phyloP scores from a whole-genome alignment of 306 rosid species.

The Cyamopsis tetragonoloba region DNA sequence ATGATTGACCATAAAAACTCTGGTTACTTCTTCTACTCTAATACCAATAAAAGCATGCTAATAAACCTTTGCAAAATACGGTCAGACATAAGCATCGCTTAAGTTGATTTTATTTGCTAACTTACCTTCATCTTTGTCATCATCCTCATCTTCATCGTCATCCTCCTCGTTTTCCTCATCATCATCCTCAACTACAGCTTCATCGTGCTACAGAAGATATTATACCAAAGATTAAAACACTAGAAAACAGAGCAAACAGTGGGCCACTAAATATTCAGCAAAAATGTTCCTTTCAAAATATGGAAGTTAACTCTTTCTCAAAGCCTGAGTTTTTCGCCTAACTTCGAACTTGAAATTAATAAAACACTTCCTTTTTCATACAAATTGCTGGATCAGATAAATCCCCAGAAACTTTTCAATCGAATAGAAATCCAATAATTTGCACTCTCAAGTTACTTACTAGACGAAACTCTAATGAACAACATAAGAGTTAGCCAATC shows the following conservation, averaged over 20 bases:
- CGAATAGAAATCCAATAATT: not conserved
- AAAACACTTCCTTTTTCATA: not conserved
- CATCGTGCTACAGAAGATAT: conserved; percentile 49
- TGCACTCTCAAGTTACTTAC: not conserved
- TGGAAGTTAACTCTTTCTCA: no score
- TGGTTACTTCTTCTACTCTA: not conserved
- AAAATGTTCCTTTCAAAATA: not conserved
- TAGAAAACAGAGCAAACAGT: not conserved
- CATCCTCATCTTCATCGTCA: conserved; percentile 57
- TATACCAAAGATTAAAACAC: not conserved
- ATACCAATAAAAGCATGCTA: not conserved
- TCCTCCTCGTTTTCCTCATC: conserved; percentile 53
- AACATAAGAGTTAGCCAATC: not conserved
- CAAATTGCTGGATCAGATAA: not conserved
- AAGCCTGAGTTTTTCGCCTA: not conserved
- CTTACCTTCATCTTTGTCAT: conserved; percentile 65
- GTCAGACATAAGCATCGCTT: not conserved
- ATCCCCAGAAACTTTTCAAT: not conserved
- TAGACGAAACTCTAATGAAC: not conserved
- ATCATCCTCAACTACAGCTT: conserved; percentile 73
- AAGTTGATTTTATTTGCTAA: not conserved
- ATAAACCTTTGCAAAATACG: not conserved
- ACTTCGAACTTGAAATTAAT: not conserved
- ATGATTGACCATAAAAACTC: not conserved
- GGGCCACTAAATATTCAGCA: not conserved